phyloP scores from a whole-genome alignment of 1,284 basidiomycete species.

The Puccinia novopanici region DNA sequence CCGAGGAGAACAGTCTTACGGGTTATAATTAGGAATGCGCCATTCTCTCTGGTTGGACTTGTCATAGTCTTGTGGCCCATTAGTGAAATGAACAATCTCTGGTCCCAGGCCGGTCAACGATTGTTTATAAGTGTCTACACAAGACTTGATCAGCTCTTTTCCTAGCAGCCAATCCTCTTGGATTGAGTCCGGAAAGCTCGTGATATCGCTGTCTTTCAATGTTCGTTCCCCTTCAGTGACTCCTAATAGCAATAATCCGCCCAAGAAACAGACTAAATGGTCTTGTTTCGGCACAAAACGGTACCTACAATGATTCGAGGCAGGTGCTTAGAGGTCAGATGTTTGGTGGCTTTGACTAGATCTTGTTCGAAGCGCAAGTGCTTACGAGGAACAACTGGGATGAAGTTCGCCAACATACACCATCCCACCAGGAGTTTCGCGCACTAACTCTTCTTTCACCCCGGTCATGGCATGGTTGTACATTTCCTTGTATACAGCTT shows the following conservation, averaged over 20 bases:
- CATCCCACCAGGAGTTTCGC: conserved; percentile 64
- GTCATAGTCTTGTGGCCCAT: conserved; percentile 42
- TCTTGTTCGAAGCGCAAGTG: too few species aligned
- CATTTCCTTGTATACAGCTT: conserved; percentile 81
- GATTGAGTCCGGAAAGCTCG: conserved; percentile 66
- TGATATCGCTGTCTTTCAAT: conserved; percentile 67
- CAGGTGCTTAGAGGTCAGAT: neutral
- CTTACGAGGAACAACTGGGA: conserved; percentile 56
- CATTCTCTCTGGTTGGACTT: conserved; percentile 54
- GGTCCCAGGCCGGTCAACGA: conserved; percentile 70
- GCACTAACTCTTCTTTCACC: conserved; percentile 74
- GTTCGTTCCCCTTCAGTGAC: conserved; percentile 71
- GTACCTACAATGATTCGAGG: neutral
- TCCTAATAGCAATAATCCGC: conserved; percentile 85
- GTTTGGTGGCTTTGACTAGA: neutral
- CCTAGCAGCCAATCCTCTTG: conserved; percentile 80
- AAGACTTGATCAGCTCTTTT: conserved; percentile 78
- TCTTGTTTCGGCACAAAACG: conserved; percentile 80
- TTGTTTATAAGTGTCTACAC: conserved; percentile 75
- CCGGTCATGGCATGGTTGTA: conserved; percentile 80
- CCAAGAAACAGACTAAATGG: conserved; percentile 92
- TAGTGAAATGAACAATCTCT: conserved; percentile 59
- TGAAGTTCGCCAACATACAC: conserved; percentile 79
- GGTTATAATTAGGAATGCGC: conserved; percentile 56
- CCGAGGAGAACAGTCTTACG: neutral